phyloP scores from a whole-genome alignment of 1,284 basidiomycete species.

The Naganishia cerealis region DNA sequence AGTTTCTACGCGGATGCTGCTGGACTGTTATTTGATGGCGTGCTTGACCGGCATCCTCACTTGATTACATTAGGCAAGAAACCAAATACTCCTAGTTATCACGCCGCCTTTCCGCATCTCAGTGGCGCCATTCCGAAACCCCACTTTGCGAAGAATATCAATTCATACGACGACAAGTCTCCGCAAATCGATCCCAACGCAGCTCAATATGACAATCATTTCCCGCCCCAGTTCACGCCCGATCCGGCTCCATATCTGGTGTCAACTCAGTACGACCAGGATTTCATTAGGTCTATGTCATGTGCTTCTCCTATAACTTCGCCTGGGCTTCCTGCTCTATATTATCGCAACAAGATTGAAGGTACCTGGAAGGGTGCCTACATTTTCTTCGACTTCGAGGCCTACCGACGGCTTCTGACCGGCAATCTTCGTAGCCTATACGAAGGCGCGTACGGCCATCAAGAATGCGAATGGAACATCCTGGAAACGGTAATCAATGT shows the following conservation, averaged over 20 bases:
- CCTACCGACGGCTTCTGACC: constrained; percentile 55
- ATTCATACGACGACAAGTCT: background rate
- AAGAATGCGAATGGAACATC: constrained; percentile 48
- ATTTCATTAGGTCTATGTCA: constrained; percentile 53
- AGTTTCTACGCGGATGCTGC: constrained; percentile 27
- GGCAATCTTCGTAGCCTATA: constrained; percentile 55
- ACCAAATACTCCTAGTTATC: constrained; percentile 17
- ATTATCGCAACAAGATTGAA: constrained; percentile 52
- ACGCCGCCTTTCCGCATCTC: constrained; percentile 19
- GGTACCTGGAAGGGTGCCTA: constrained; percentile 59
- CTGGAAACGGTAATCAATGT: constrained; percentile 51
- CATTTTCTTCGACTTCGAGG: constrained; percentile 59
- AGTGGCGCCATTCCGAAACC: constrained; percentile 8
- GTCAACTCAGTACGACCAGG: constrained; percentile 42
- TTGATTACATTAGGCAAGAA: constrained; percentile 28
- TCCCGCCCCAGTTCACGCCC: background rate
- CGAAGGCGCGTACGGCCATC: constrained; percentile 50
- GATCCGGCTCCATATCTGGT: constrained; percentile 4
- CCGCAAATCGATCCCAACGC: background rate
- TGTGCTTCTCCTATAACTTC: constrained; percentile 55
- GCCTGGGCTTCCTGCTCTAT: constrained; percentile 53
- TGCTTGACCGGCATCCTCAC: constrained; percentile 32
- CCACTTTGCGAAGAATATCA: background rate
- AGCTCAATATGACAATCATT: background rate
- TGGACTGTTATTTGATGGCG: constrained; percentile 16